These are phyloP conservation scores for Pseudocercospora musae DNA, from an alignment of 2,329 filamentous ascomycete genomes.

Conservation along the genomic window DNA sequence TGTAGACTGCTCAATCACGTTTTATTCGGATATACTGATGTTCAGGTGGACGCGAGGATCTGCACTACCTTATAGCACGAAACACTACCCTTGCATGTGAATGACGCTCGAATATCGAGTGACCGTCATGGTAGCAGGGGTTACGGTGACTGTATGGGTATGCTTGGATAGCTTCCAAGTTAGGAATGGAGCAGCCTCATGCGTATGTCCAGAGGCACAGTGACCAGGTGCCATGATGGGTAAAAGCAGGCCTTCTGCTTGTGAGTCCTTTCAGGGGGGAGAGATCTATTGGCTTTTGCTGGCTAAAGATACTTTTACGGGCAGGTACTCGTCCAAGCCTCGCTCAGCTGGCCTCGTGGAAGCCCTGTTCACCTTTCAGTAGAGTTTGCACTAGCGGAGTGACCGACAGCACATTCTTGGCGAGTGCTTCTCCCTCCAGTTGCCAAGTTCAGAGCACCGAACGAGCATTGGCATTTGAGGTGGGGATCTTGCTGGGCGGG, in stretches of 20 bases:
- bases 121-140: neutral
- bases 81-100: neutral
- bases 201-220: neutral
- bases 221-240: neutral
- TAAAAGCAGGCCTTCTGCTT: neutral
- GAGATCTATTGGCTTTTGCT: neutral
- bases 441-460: neutral
- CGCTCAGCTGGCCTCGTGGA: neutral
- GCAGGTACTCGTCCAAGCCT: neutral
- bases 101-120: neutral
- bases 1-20: neutral
- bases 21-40: neutral
- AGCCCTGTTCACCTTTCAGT: neutral
- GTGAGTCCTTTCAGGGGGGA: neutral
- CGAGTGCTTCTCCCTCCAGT: neutral
- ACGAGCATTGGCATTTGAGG: neutral
- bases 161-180: neutral
- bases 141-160: neutral
- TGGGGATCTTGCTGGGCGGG: neutral
- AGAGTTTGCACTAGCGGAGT: neutral
- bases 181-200: neutral
- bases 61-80: neutral
- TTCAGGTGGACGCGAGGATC: neutral
- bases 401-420: neutral
- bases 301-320: neutral